Conservation (phyloP, 1,139 yeast species). For the Hyphopichia burtonii region DNA sequence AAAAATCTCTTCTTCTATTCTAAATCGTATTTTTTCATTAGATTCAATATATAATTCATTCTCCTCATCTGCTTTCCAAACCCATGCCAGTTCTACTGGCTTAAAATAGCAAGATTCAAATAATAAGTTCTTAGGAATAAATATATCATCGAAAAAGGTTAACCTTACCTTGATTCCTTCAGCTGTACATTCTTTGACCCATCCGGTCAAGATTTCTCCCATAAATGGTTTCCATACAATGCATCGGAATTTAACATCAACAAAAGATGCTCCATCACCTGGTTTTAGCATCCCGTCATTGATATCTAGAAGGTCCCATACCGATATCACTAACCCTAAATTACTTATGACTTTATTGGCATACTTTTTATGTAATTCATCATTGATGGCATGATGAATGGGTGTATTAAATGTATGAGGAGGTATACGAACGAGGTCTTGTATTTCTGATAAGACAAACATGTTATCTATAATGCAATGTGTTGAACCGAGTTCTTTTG, state of each 20-base stretch:
- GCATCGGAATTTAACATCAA: conserved; percentile 71
- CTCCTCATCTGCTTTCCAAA: conserved; percentile 79
- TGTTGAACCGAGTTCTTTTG: too few relatives aligned
- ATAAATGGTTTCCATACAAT: conserved; percentile 90
- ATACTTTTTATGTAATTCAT: conserved; percentile 80
- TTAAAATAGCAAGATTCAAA: conserved; percentile 77
- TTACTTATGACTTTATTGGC: conserved; percentile 81
- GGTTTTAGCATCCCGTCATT: conserved; percentile 89
- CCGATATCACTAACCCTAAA: conserved; percentile 77
- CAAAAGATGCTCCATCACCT: conserved; percentile 92
- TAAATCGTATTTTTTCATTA: conserved; percentile 85
- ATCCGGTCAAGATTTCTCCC: conserved; percentile 92
- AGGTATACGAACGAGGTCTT: conserved; percentile 84
- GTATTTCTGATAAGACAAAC: conserved; percentile 79
- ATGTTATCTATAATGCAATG: conserved; percentile 43
- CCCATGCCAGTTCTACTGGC: conserved; percentile 87
- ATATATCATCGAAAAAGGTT: conserved; percentile 90
- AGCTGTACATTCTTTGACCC: conserved; percentile 83
- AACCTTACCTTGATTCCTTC: conserved; percentile 83
- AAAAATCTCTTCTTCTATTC: conserved; percentile 87
- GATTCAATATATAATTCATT: conserved; percentile 78
- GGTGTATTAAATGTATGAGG: conserved; percentile 81
- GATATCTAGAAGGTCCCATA: conserved; percentile 78
- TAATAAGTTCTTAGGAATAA: conserved; percentile 76
- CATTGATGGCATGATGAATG: conserved; percentile 66